These are phyloP conservation scores for Suillus fuscotomentosus DNA, from an alignment of 768 basidiomycete species.

Conservation along the genomic window DNA sequence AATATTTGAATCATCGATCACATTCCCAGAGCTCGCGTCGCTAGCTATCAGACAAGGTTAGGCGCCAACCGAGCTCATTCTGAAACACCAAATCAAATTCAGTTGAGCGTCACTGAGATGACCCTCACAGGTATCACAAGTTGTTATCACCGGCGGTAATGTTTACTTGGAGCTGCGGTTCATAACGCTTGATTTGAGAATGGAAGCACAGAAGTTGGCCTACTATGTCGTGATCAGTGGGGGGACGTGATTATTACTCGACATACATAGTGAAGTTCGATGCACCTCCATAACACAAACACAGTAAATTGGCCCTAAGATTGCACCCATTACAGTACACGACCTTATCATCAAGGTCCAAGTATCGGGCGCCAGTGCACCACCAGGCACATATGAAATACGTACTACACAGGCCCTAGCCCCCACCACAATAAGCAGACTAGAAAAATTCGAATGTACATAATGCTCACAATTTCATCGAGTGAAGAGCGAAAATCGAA, in stretches of 20 bases:
- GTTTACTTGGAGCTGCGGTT: background rate
- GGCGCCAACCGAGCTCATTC: background rate
- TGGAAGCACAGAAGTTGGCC: background rate
- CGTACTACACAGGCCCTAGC: background rate
- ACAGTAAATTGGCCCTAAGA: background rate
- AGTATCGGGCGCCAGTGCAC: background rate
- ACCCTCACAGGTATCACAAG: background rate
- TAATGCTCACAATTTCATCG: background rate
- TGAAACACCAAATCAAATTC: background rate
- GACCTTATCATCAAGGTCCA: background rate
- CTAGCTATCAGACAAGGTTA: background rate
- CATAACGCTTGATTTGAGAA: background rate
- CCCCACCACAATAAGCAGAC: background rate
- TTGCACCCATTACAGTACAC: background rate
- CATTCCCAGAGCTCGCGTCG: slow-evolving; percentile 1
- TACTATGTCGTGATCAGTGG: background rate
- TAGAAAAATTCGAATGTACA: background rate
- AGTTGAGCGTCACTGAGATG: background rate
- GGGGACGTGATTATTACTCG: background rate
- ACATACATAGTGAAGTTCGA: background rate
- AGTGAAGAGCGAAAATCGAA: background rate
- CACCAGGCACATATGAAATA: background rate
- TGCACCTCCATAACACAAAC: background rate
- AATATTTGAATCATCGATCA: background rate
- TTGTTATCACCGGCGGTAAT: background rate